These are phyloP conservation scores for Tolypocladium tropicale DNA, from an alignment of 2,329 filamentous ascomycete genomes.

Conservation along the genomic window DNA sequence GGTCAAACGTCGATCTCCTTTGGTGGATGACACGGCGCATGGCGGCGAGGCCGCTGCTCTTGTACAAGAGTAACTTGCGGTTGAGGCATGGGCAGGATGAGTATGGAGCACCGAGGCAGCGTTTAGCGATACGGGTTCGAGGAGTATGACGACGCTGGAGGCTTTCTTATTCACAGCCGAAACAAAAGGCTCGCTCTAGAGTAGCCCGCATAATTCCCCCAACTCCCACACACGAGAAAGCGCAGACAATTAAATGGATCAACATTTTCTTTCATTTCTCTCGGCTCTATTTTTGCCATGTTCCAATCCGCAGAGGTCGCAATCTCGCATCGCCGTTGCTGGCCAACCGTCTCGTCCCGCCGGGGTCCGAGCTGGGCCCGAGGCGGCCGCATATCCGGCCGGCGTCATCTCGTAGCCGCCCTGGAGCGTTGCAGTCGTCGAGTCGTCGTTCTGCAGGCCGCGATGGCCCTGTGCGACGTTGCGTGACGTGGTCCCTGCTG, in stretches of 20 bases:
- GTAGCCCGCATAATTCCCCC: not conserved
- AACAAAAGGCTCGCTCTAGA: not conserved
- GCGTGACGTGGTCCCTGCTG: not conserved
- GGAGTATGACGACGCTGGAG: not conserved
- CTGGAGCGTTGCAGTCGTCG: not conserved
- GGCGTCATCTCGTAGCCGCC: not conserved
- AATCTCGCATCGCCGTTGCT: not conserved
- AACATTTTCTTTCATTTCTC: not conserved
- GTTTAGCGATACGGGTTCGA: not conserved
- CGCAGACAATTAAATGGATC: too few relatives aligned
- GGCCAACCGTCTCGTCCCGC: not conserved
- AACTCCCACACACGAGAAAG: not conserved
- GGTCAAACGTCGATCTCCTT: not conserved
- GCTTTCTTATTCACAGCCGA: not conserved
- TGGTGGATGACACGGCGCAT: not conserved
- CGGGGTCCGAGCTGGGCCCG: not conserved
- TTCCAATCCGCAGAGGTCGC: not conserved
- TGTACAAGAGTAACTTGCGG: not conserved
- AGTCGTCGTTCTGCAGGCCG: not conserved
- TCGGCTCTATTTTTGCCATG: not conserved
- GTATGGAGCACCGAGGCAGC: too few relatives aligned
- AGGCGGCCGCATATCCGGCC: conserved; percentile 1
- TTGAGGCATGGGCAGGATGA: too few relatives aligned
- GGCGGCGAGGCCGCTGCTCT: not conserved
- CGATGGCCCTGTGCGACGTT: not conserved